These are phyloP conservation scores for Hymenochaete sp. DNA, from an alignment of 1,284 basidiomycete species.

Conservation along the genomic window DNA sequence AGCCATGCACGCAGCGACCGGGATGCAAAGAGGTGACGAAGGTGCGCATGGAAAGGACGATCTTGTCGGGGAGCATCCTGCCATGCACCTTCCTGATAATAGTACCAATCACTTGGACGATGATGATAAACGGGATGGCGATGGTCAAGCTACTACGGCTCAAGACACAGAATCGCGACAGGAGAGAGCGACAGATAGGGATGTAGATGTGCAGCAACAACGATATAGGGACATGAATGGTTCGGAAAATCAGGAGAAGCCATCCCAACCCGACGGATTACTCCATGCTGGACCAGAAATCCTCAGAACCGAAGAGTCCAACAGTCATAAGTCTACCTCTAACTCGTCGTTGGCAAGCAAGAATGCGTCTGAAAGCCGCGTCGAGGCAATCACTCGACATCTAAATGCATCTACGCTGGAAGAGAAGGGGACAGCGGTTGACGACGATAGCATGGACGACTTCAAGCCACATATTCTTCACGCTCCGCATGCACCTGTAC, in stretches of 20 bases:
- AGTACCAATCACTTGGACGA: background rate
- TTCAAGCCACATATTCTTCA: slow-evolving; percentile 52
- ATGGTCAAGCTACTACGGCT: background rate
- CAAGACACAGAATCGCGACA: background rate
- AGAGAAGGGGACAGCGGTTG: slow-evolving; percentile 5
- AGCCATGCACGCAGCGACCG: slow-evolving; percentile 3
- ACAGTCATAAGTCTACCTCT: background rate
- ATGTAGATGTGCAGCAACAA: background rate
- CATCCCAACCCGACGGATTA: background rate
- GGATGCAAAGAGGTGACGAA: background rate
- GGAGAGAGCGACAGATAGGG: background rate
- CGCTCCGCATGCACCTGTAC: slow-evolving; percentile 50
- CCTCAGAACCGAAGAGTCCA: background rate
- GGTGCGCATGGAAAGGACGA: slow-evolving; percentile 14
- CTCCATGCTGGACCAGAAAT: background rate
- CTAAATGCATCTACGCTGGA: slow-evolving; percentile 13
- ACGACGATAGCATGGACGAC: slow-evolving; percentile 21
- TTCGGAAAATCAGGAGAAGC: background rate
- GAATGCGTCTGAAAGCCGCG: background rate
- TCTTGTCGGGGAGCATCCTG: slow-evolving; percentile 12
- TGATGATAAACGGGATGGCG: background rate
- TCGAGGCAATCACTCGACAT: slow-evolving; percentile 13
- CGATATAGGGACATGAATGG: background rate
- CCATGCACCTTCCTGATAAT: slow-evolving; percentile 10
- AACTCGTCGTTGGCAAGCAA: background rate